Percentiles rank a stretch among this genome's conserved stretches.
Evolutionary conservation across 768 basidiomycete species (phyloP).

Genomic region (Xerocomus potaroensis): DNA sequence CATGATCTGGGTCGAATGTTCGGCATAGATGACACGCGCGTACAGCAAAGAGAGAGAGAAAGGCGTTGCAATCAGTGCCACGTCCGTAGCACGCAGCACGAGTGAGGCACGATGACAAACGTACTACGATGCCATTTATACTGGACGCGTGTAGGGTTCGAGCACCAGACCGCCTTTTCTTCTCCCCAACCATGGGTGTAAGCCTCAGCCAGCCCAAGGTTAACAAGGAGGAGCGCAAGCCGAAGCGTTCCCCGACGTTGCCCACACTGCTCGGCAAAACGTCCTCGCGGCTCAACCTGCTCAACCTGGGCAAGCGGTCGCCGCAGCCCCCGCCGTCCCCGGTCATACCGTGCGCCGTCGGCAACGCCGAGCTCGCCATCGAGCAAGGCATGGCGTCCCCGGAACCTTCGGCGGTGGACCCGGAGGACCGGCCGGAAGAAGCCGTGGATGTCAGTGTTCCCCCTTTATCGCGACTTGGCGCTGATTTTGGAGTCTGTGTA

Average conservation of each 20-base stretch:
- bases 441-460: slow-evolving; percentile 14
- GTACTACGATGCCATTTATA: slow-evolving; percentile 15
- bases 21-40: slow-evolving; percentile 12
- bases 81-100: slow-evolving; percentile 26
- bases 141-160: slow-evolving; percentile 14
- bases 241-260: slow-evolving; percentile 24
- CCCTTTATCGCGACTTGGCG: slow-evolving; percentile 1
- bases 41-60: slow-evolving; percentile 19
- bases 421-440: slow-evolving; percentile 27
- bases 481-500: slow-evolving; percentile 12
- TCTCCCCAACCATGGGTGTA: slow-evolving; percentile 20
- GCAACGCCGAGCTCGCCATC: slow-evolving; percentile 4
- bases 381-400: slow-evolving; percentile 25
- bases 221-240: slow-evolving; percentile 19
- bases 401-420: slow-evolving; percentile 13
- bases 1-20: slow-evolving; percentile 5
- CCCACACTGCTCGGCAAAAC: slow-evolving; percentile 24
- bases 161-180: background rate
- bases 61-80: slow-evolving; percentile 14
- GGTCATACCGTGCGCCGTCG: slow-evolving; percentile 17
- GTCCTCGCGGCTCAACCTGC: slow-evolving; percentile 26
- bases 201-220: slow-evolving; percentile 26
- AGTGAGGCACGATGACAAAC: slow-evolving; percentile 25
- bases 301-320: slow-evolving; percentile 26
- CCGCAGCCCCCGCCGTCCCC: slow-evolving; percentile 29